Percentiles rank a stretch among this genome's conserved stretches.
phyloP scores from a whole-genome alignment of 805 yeast species.

The Monosporozyma aerobia region DNA sequence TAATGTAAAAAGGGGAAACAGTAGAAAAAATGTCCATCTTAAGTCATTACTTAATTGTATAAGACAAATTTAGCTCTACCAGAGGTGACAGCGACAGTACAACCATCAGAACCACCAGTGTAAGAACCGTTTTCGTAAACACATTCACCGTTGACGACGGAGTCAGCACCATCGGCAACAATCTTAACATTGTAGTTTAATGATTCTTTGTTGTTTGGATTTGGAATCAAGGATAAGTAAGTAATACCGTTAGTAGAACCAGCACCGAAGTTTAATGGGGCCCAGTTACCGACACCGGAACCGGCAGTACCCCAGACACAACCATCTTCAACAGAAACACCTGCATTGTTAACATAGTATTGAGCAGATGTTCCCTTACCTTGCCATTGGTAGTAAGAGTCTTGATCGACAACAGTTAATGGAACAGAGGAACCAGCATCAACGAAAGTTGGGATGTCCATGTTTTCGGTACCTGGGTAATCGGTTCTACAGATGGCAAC shows the following conservation, averaged over 20 bases:
- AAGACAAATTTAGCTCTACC: conserved; percentile 83
- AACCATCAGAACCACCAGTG: conserved; percentile 61
- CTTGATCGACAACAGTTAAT: conserved; percentile 74
- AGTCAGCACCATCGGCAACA: conserved; percentile 57
- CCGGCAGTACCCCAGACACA: conserved; percentile 87
- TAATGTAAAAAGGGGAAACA: neutral
- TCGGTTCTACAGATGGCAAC: conserved; percentile 97
- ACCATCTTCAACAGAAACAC: conserved; percentile 83
- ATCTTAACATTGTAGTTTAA: conserved; percentile 72
- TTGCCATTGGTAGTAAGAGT: conserved; percentile 70
- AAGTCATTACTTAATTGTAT: conserved; percentile 30
- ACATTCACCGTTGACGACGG: conserved; percentile 67
- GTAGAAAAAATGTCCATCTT: neutral
- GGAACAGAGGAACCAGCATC: conserved; percentile 57
- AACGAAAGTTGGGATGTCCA: conserved; percentile 88
- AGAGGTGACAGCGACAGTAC: conserved; percentile 81
- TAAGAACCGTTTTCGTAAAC: conserved; percentile 65
- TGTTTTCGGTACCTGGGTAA: conserved; percentile 98
- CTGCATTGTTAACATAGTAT: conserved; percentile 96
- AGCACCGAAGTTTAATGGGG: conserved; percentile 92
- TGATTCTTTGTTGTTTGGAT: conserved; percentile 74
- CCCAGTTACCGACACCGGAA: conserved; percentile 93
- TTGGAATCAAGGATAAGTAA: conserved; percentile 87
- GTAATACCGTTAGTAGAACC: conserved; percentile 67
- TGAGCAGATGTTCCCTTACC: conserved; percentile 86